Evolutionary conservation across 1,284 basidiomycete genomes (phyloP).

Genomic region (Rhodotorula sp.): DNA sequence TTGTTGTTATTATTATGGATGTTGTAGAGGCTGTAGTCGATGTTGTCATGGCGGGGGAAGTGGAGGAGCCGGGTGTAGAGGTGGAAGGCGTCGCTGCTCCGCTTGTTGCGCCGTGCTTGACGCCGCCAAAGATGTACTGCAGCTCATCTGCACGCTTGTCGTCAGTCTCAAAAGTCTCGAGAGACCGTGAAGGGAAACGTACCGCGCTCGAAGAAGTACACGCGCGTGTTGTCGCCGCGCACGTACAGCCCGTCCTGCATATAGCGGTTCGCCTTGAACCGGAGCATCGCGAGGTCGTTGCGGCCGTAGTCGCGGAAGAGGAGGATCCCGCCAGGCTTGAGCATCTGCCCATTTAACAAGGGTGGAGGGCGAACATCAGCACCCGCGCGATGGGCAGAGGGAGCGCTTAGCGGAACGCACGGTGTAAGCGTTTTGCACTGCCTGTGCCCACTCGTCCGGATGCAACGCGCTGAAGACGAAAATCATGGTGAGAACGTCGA

Average conservation of each 20-base stretch:
- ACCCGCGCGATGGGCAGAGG: not conserved
- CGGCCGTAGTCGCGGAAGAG: slow-evolving; percentile 93
- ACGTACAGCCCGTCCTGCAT: slow-evolving; percentile 90
- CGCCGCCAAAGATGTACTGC: slow-evolving; percentile 72
- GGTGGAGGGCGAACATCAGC: not conserved
- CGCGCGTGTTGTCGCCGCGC: slow-evolving; percentile 92
- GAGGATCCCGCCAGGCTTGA: slow-evolving; percentile 84
- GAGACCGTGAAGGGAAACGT: slow-evolving; percentile 39
- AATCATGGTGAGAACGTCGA: slow-evolving; percentile 89
- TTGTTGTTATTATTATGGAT: slow-evolving; percentile 44
- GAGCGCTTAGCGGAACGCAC: slow-evolving; percentile 54
- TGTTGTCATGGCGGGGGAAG: slow-evolving; percentile 46
- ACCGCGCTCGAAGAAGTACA: slow-evolving; percentile 92
- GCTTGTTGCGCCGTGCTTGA: not conserved
- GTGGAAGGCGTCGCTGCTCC: not conserved
- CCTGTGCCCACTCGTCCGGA: slow-evolving; percentile 85
- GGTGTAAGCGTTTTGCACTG: slow-evolving; percentile 77
- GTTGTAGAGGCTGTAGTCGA: not conserved
- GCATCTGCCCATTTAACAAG: slow-evolving; percentile 60
- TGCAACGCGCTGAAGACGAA: slow-evolving; percentile 95
- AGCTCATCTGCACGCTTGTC: slow-evolving; percentile 67
- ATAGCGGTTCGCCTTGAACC: slow-evolving; percentile 80
- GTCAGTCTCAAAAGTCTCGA: not conserved
- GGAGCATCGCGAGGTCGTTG: slow-evolving; percentile 87
- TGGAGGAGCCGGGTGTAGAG: not conserved